A percentile compares a stretch with the other conserved stretches of the same genome.
Conservation (phyloP, 1,139 yeast species). For the Kluyveromyces sp. region DNA sequence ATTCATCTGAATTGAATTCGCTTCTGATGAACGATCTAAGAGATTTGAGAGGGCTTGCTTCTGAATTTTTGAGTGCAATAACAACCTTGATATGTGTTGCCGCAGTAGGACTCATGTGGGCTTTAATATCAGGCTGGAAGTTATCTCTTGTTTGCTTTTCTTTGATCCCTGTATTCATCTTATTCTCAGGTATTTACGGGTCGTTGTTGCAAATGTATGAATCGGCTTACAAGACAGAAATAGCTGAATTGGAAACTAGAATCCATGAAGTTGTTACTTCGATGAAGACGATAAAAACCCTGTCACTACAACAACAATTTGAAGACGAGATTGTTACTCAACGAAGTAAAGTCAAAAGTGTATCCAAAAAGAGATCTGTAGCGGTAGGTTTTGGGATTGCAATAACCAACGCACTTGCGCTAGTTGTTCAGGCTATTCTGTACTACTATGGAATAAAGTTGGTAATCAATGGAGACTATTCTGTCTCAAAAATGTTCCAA, state of each 20-base stretch:
- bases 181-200: constrained; percentile 48
- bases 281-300: constrained; percentile 53
- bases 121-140: constrained; percentile 77
- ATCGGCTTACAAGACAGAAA: constrained; percentile 46
- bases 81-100: constrained; percentile 49
- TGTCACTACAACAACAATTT: constrained; percentile 48
- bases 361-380: constrained; percentile 44
- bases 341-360: constrained; percentile 27
- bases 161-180: constrained; percentile 54
- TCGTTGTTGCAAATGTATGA: constrained; percentile 47
- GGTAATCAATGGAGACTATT: constrained; percentile 49
- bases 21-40: constrained; percentile 73
- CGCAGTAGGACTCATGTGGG: constrained; percentile 64
- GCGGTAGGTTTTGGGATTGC: constrained; percentile 55
- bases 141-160: constrained; percentile 73
- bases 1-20: constrained; percentile 55
- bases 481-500: constrained; percentile 50
- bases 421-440: constrained; percentile 60
- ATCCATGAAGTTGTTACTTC: constrained; percentile 53
- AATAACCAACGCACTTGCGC: constrained; percentile 43
- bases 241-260: constrained; percentile 47
- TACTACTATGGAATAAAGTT: constrained; percentile 71
- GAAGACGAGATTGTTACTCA: constrained; percentile 7
- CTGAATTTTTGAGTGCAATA: constrained; percentile 51
- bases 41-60: constrained; percentile 58